These are phyloP conservation scores for Saccharomycopsis fermentans DNA, from an alignment of 805 yeast species.

Conservation along the genomic window DNA sequence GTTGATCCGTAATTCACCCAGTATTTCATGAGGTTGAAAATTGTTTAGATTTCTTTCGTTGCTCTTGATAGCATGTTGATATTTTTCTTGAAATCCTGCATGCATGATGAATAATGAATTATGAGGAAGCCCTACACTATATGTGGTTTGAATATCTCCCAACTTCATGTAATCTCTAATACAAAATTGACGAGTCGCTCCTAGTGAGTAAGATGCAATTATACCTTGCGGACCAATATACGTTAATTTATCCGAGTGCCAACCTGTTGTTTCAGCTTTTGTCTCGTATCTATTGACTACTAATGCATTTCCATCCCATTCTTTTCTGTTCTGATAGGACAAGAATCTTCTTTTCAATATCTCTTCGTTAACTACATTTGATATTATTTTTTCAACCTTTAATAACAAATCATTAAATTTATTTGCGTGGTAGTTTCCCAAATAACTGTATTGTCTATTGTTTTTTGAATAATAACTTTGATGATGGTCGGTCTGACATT, in stretches of 20 bases:
- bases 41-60: conserved; percentile 29
- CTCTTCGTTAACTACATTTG: conserved; percentile 32
- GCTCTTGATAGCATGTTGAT: conserved; percentile 49
- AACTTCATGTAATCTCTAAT: conserved; percentile 30
- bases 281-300: conserved; percentile 47
- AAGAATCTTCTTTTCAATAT: conserved; percentile 20
- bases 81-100: conserved; percentile 71
- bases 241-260: conserved; percentile 70
- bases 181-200: conserved; percentile 60
- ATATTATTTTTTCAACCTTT: conserved; percentile 29
- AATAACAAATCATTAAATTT: conserved; percentile 27
- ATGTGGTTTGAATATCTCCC: conserved; percentile 30
- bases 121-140: conserved; percentile 37
- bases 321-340: conserved; percentile 13
- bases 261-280: conserved; percentile 46
- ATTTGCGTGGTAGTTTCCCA: not conserved
- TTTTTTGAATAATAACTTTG: conserved; percentile 17
- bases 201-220: conserved; percentile 59
- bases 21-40: conserved; percentile 33
- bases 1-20: conserved; percentile 47
- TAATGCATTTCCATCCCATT: conserved; percentile 31
- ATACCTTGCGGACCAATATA: conserved; percentile 62
- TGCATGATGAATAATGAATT: conserved; percentile 64
- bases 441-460: conserved; percentile 26
- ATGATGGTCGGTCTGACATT: conserved; percentile 48